Percentiles rank a stretch among this genome's conserved stretches.
phyloP scores from a whole-genome alignment of 495 filamentous ascomycete species.

The Xylaria venustula region DNA sequence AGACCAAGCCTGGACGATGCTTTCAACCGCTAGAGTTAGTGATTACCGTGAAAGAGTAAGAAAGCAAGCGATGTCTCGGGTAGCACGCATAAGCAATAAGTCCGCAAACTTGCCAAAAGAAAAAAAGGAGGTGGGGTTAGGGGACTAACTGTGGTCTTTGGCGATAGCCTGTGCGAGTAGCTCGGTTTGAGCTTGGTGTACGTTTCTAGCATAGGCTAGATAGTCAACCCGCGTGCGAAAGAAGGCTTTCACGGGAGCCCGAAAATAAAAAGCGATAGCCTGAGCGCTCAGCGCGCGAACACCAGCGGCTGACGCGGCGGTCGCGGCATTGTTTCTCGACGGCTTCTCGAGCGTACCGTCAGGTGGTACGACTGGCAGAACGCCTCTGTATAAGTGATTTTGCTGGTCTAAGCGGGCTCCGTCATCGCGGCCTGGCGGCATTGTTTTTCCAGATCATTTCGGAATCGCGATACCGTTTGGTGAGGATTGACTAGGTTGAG shows the following conservation, averaged over 20 bases:
- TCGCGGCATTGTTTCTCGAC: conserved; percentile 69
- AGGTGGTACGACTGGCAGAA: conserved; percentile 40
- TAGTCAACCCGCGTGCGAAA: conserved; percentile 87
- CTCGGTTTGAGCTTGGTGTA: conserved; percentile 33
- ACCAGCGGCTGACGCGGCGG: conserved; percentile 69
- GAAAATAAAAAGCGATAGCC: conserved; percentile 81
- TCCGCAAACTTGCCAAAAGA: too few species aligned
- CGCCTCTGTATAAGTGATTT: conserved; percentile 27
- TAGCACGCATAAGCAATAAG: too few species aligned
- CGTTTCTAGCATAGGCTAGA: conserved; percentile 47
- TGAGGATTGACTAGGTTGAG: not conserved
- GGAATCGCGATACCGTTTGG: conserved; percentile 3
- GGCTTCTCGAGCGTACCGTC: conserved; percentile 37
- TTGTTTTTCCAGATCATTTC: conserved; percentile 30
- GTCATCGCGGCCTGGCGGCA: conserved; percentile 33
- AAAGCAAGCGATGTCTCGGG: too few species aligned
- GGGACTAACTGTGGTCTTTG: conserved; percentile 18
- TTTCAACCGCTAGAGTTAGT: too few species aligned
- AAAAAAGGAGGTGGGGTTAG: too few species aligned
- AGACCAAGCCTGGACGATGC: conserved; percentile 23
- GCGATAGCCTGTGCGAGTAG: conserved; percentile 22
- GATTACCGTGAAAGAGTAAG: too few species aligned
- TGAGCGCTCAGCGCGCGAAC: conserved; percentile 78
- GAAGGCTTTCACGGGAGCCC: conserved; percentile 85
- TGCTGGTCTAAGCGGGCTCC: conserved; percentile 14